phyloP scores from a whole-genome alignment of 768 basidiomycete genomes.

The Mycena vulgaris region DNA sequence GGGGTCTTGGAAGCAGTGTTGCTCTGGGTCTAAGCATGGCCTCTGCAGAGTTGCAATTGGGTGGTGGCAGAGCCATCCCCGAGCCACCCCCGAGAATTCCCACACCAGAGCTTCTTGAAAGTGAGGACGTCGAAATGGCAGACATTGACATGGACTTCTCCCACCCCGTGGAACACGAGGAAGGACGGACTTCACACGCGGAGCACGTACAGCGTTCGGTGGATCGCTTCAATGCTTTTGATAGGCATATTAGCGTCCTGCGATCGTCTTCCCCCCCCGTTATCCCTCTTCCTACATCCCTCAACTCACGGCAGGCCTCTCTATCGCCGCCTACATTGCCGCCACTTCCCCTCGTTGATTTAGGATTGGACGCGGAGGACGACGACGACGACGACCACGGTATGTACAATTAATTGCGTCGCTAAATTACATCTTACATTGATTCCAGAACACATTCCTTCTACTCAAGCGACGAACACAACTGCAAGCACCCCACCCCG shows the following conservation, averaged over 20 bases:
- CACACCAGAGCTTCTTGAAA: conserved; percentile 57
- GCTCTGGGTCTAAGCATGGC: conserved; percentile 36
- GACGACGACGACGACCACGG: conserved; percentile 34
- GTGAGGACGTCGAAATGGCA: conserved; percentile 66
- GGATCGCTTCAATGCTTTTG: conserved; percentile 69
- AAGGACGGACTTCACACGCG: conserved; percentile 43
- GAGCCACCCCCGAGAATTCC: conserved; percentile 57
- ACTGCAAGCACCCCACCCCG: conserved; percentile 33
- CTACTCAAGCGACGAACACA: conserved; percentile 18
- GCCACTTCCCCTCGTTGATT: conserved; percentile 50
- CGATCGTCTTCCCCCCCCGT: conserved; percentile 56
- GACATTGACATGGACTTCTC: conserved; percentile 50
- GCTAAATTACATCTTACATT: not conserved
- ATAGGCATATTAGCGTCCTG: conserved; percentile 66
- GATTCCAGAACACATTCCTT: conserved; percentile 29
- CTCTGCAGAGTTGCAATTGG: conserved; percentile 24
- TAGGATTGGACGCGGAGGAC: conserved; percentile 37
- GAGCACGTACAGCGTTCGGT: conserved; percentile 61
- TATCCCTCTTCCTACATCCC: conserved; percentile 34
- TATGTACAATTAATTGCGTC: conserved; percentile 24
- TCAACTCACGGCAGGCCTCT: conserved; percentile 31
- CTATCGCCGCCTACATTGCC: conserved; percentile 47
- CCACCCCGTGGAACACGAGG: conserved; percentile 39
- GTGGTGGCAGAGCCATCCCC: conserved; percentile 14
- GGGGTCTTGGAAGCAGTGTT: conserved; percentile 35